phyloP scores from a whole-genome alignment of 2,329 filamentous ascomycete genomes.

The Venturiaceae sp. region DNA sequence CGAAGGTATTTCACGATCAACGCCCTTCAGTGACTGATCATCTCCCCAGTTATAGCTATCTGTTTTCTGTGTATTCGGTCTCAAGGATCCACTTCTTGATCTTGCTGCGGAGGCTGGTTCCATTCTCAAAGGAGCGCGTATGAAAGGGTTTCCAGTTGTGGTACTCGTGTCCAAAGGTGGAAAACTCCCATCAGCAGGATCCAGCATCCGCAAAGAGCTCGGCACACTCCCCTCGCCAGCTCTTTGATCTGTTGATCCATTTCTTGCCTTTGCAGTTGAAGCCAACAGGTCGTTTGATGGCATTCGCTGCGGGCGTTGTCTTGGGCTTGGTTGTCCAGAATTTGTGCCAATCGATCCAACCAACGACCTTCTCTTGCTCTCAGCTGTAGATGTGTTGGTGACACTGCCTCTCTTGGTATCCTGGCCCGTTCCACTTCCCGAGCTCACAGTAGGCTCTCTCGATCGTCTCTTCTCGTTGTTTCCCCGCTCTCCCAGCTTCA shows the following conservation, averaged over 20 bases:
- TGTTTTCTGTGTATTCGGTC: constrained; percentile 10
- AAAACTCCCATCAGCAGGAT: constrained; percentile 10
- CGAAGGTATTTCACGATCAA: constrained; percentile 10
- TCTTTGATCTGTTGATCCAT: neutral
- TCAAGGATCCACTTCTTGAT: constrained; percentile 8
- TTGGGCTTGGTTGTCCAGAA: constrained; percentile 1
- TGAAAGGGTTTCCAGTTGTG: constrained; percentile 41
- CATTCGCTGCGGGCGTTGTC: constrained; percentile 3
- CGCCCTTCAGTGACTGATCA: constrained; percentile 11
- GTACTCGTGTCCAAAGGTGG: constrained; percentile 8
- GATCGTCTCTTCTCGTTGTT: constrained; percentile 18
- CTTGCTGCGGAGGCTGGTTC: constrained; percentile 15
- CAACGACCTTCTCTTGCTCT: constrained; percentile 6
- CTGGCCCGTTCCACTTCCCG: neutral
- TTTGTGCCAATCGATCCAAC: neutral
- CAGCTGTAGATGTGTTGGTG: constrained; percentile 3
- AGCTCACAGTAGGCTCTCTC: neutral
- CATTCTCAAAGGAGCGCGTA: constrained; percentile 36
- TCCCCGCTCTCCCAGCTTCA: constrained; percentile 28
- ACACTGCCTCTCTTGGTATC: neutral
- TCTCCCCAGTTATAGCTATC: constrained; percentile 43
- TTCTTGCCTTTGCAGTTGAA: neutral
- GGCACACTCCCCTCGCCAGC: constrained; percentile 5
- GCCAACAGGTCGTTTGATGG: constrained; percentile 2
- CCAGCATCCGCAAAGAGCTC: neutral